Evolutionary conservation across 2,329 filamentous ascomycete genomes (phyloP).

Genomic region (Cladosporium sp.): DNA sequence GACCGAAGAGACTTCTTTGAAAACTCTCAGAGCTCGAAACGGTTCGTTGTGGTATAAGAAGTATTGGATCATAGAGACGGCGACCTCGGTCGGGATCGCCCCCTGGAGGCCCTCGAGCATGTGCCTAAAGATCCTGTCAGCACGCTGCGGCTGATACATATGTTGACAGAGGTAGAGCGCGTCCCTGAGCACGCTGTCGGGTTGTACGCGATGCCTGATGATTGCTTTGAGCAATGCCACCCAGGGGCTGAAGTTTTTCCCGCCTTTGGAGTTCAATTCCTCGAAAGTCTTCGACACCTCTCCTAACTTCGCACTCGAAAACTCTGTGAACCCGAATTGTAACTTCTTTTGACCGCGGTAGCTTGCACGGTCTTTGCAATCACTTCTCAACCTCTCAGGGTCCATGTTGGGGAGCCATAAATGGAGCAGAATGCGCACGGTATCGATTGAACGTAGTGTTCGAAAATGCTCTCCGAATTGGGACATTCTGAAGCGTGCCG

Average conservation of each 20-base stretch:
- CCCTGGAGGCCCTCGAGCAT: slow-evolving; percentile 4
- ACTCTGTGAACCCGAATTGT: too few relatives aligned
- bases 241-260: too few relatives aligned
- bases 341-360: too few relatives aligned
- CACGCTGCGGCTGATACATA: not conserved
- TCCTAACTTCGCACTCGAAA: too few relatives aligned
- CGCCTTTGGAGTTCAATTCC: too few relatives aligned
- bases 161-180: too few relatives aligned
- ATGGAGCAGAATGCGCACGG: slow-evolving; percentile 13
- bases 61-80: slow-evolving; percentile 15
- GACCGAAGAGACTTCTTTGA: slow-evolving; percentile 14
- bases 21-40: slow-evolving; percentile 17
- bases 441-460: slow-evolving; percentile 2
- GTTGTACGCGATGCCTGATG: too few relatives aligned
- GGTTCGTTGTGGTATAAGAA: slow-evolving; percentile 12
- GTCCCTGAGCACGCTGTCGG: too few relatives aligned
- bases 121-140: not conserved
- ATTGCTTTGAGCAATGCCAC: too few relatives aligned
- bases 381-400: not conserved
- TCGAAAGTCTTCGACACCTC: too few relatives aligned
- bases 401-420: slow-evolving; percentile 17
- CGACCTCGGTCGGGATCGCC: slow-evolving; percentile 12
- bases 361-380: too few relatives aligned
- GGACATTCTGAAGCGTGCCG: not conserved
- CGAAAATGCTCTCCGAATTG: slow-evolving; percentile 17